These are phyloP conservation scores for Nemania sp. DNA, from an alignment of 2,329 filamentous ascomycete species.

Conservation along the genomic window DNA sequence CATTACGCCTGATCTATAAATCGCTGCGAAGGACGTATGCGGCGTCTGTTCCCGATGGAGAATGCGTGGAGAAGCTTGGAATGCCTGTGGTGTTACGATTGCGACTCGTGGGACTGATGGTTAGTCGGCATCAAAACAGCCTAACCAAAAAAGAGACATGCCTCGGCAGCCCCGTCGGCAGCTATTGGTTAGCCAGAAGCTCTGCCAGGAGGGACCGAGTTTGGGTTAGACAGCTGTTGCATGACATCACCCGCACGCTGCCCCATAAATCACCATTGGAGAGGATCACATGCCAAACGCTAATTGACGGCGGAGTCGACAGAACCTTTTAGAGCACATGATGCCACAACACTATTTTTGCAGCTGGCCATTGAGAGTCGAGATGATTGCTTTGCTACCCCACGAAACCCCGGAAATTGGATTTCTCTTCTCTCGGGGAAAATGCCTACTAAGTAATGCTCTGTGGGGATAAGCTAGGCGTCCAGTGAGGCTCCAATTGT, in stretches of 20 bases:
- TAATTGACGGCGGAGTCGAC: not conserved
- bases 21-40: not conserved
- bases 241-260: constrained; percentile 19
- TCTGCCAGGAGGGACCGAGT: not conserved
- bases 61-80: not conserved
- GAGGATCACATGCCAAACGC: constrained; percentile 18
- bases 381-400: constrained; percentile 8
- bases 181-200: not conserved
- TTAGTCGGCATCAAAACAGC: no score
- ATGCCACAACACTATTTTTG: not conserved
- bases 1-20: not conserved
- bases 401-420: constrained; percentile 25
- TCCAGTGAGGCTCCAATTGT: constrained; percentile 2
- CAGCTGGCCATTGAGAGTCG: constrained; percentile 3
- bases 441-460: no score
- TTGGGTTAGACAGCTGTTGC: not conserved
- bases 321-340: not conserved
- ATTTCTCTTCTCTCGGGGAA: not conserved
- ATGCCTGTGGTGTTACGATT: not conserved
- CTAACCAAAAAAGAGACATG: constrained; percentile 5
- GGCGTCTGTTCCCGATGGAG: not conserved
- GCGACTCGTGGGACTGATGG: not conserved
- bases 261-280: not conserved
- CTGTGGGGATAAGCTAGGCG: constrained; percentile 11
- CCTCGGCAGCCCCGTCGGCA: not conserved